A percentile compares a stretch with the other conserved stretches of the same genome.
These are phyloP conservation scores for Canavalia ensiformis DNA, from an alignment of 306 rosid genomes.

Conservation along the genomic window DNA sequence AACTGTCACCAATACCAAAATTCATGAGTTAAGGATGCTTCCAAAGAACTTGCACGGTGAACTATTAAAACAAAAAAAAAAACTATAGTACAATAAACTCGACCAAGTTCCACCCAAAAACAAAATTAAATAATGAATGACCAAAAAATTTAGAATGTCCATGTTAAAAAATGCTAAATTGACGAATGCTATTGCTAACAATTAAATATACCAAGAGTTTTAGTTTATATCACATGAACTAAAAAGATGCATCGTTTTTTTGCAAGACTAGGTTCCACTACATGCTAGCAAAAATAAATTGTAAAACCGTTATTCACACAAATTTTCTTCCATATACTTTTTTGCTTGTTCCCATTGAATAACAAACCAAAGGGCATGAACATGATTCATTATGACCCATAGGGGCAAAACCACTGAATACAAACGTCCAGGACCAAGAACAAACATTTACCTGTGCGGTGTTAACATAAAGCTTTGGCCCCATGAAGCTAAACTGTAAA, in stretches of 20 bases:
- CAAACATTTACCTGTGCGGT: conserved; percentile 68
- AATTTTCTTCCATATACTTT: conserved; percentile 16
- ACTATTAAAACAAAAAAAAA: conserved; percentile 3
- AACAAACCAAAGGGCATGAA: conserved; percentile 33
- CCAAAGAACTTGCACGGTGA: neutral
- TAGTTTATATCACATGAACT: conserved; percentile 28
- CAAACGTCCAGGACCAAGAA: conserved; percentile 33
- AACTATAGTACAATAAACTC: neutral
- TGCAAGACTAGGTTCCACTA: conserved; percentile 35
- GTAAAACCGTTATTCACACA: conserved; percentile 18
- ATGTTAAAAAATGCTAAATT: conserved; percentile 1
- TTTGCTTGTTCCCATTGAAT: neutral
- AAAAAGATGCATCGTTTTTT: conserved; percentile 37
- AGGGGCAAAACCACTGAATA: conserved; percentile 40
- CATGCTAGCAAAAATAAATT: conserved; percentile 37
- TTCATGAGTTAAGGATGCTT: conserved; percentile 9
- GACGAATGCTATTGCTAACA: conserved; percentile 20
- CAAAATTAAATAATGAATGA: conserved; percentile 31
- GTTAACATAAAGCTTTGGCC: conserved; percentile 92
- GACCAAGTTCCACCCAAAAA: conserved; percentile 8
- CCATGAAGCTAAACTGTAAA: conserved; percentile 95
- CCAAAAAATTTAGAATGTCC: conserved; percentile 10
- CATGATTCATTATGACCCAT: conserved; percentile 8
- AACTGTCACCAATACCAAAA: neutral
- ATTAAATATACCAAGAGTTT: neutral